Percentiles rank a stretch among this genome's conserved stretches.
Conservation (phyloP, 306 rosid species). For the Acacia acuminata region DNA sequence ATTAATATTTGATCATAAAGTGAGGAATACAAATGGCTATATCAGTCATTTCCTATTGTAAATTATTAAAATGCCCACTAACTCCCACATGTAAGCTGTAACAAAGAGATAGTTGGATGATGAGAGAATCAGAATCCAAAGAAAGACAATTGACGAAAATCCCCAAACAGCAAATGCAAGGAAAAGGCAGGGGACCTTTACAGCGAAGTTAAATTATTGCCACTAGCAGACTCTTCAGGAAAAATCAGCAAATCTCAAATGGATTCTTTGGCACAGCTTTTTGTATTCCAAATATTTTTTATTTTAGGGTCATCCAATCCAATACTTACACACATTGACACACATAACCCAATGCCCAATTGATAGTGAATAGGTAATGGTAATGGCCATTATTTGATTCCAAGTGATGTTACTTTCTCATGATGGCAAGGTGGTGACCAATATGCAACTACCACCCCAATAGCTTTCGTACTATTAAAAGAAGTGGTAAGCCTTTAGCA, state of each 20-base stretch:
- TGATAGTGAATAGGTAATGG: constrained; percentile 15
- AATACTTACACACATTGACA: neutral
- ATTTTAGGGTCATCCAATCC: constrained; percentile 15
- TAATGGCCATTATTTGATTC: constrained; percentile 29
- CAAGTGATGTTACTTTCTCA: constrained; percentile 37
- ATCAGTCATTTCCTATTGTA: neutral
- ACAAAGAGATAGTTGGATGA: constrained; percentile 36
- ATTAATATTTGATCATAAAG: neutral
- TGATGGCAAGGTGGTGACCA: constrained; percentile 43
- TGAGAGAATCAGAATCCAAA: constrained; percentile 12
- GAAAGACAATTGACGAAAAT: neutral
- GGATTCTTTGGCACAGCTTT: constrained; percentile 30
- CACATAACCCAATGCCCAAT: neutral
- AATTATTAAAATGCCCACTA: constrained; percentile 33
- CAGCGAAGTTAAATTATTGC: neutral
- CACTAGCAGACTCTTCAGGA: constrained; percentile 29
- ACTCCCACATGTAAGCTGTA: constrained; percentile 17
- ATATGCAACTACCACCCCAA: constrained; percentile 10
- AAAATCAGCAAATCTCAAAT: constrained; percentile 34
- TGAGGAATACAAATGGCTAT: constrained; percentile 37
- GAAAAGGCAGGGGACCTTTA: constrained; percentile 37
- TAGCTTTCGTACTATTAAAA: constrained; percentile 22
- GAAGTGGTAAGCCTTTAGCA: constrained; percentile 33
- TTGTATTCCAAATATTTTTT: constrained; percentile 22
- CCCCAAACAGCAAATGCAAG: constrained; percentile 26